Evolutionary conservation across 257 asterid genomes (phyloP).

Genomic region (Solanum pinnatisectum): DNA sequence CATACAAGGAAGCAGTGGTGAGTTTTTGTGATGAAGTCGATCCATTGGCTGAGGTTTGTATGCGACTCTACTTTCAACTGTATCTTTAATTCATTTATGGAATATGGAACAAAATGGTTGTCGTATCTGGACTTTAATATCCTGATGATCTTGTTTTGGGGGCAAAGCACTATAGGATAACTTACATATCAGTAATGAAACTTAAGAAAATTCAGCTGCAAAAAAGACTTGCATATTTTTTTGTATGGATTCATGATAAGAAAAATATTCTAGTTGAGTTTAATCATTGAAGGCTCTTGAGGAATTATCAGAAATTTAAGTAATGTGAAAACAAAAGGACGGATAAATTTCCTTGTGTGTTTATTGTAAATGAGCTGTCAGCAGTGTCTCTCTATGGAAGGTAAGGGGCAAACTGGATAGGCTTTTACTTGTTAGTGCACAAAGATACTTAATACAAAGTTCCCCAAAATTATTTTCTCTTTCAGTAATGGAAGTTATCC

Average conservation of each 20-base stretch:
- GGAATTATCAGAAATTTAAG: neutral
- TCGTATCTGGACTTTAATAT: neutral
- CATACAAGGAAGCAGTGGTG: slow-evolving; percentile 59
- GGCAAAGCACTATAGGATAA: neutral
- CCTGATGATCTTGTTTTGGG: neutral
- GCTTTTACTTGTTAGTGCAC: neutral
- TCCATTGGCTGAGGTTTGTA: slow-evolving; percentile 55
- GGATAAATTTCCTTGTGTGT: neutral
- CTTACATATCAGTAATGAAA: neutral
- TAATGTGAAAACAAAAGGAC: neutral
- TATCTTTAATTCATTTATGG: neutral
- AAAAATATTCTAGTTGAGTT: neutral
- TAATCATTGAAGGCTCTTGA: neutral
- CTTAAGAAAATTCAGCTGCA: neutral
- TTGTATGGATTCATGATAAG: neutral
- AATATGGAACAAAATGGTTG: neutral
- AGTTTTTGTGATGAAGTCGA: slow-evolving; percentile 54
- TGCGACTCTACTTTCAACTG: neutral
- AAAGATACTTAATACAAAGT: neutral
- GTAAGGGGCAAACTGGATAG: neutral
- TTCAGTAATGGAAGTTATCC: neutral
- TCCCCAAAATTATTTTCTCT: neutral
- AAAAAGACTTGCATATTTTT: neutral
- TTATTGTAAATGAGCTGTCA: neutral
- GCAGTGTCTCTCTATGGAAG: neutral